A percentile compares a stretch with the other conserved stretches of the same genome.
These are phyloP conservation scores for Petrea volubilis DNA, from an alignment of 257 asterid genomes.

Conservation along the genomic window DNA sequence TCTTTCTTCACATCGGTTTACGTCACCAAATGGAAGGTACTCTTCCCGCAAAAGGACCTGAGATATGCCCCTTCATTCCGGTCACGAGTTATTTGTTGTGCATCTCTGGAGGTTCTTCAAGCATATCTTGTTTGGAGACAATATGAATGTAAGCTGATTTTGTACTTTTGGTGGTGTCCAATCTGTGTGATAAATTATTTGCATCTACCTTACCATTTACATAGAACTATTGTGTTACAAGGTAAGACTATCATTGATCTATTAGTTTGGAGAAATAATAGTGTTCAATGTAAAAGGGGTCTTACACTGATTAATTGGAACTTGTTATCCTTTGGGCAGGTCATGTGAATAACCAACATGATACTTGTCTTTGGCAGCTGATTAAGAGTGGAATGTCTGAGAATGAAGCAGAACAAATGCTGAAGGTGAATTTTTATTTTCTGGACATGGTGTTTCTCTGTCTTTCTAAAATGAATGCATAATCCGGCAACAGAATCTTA, in stretches of 20 bases:
- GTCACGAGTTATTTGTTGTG: constrained; percentile 67
- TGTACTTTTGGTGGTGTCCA: neutral
- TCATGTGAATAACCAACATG: constrained; percentile 61
- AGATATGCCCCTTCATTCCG: constrained; percentile 65
- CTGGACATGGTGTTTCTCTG: neutral
- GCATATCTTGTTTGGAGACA: constrained; percentile 87
- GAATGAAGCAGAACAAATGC: constrained; percentile 55
- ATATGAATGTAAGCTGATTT: constrained; percentile 51
- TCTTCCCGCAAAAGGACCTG: constrained; percentile 56
- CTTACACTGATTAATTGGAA: constrained; percentile 2
- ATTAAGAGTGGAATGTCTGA: constrained; percentile 56
- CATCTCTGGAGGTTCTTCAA: constrained; percentile 83
- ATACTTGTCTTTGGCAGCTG: constrained; percentile 78
- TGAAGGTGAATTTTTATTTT: constrained; percentile 49
- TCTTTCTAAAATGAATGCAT: constrained; percentile 1
- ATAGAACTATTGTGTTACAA: neutral
- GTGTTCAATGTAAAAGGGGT: neutral
- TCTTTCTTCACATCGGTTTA: constrained; percentile 72
- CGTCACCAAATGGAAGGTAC: constrained; percentile 67
- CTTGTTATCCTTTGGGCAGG: constrained; percentile 44
- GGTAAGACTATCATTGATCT: neutral
- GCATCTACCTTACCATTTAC: neutral
- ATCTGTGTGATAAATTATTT: neutral
- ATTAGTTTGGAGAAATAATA: constrained; percentile 10
- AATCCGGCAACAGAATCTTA: neutral